A percentile compares a stretch with the other conserved stretches of the same genome.
Conservation (phyloP, 306 rosid species). For the Vigna nakashimae region DNA sequence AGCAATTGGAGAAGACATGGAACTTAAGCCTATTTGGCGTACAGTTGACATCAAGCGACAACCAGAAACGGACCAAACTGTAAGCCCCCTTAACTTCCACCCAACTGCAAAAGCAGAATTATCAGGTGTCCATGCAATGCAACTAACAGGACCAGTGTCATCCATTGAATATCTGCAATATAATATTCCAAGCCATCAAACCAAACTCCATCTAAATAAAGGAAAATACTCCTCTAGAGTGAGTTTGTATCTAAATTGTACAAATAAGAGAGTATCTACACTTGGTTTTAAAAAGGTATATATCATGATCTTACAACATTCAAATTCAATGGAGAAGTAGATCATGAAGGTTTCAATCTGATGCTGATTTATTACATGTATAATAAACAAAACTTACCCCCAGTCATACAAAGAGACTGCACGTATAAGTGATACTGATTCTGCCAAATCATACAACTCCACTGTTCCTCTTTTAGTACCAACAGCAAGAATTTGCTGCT, state of each 20-base stretch:
- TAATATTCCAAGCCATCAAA: conserved; percentile 42
- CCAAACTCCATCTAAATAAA: conserved; percentile 26
- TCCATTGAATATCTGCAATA: conserved; percentile 89
- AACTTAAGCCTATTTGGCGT: conserved; percentile 91
- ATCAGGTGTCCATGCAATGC: conserved; percentile 99
- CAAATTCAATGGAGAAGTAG: conserved; percentile 24
- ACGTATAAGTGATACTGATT: conserved; percentile 73
- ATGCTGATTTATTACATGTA: conserved; percentile 37
- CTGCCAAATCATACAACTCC: conserved; percentile 88
- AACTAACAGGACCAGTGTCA: conserved; percentile 91
- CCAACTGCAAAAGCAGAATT: conserved; percentile 98
- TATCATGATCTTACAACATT: background rate
- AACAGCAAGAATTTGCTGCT: conserved; percentile 93
- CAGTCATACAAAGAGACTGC: conserved; percentile 87
- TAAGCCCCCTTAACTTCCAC: conserved; percentile 94
- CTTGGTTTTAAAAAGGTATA: background rate
- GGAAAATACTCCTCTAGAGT: background rate
- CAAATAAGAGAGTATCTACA: background rate
- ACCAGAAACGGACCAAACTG: conserved; percentile 98
- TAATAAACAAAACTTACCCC: conserved; percentile 75
- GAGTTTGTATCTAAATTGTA: conserved; percentile 12
- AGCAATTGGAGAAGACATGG: conserved; percentile 82
- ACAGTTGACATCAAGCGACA: conserved; percentile 97
- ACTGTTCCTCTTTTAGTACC: conserved; percentile 92
- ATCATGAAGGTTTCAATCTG: conserved; percentile 35